Conservation (phyloP, 768 basidiomycete species). For the Phylloporus rhodoxanthus region DNA sequence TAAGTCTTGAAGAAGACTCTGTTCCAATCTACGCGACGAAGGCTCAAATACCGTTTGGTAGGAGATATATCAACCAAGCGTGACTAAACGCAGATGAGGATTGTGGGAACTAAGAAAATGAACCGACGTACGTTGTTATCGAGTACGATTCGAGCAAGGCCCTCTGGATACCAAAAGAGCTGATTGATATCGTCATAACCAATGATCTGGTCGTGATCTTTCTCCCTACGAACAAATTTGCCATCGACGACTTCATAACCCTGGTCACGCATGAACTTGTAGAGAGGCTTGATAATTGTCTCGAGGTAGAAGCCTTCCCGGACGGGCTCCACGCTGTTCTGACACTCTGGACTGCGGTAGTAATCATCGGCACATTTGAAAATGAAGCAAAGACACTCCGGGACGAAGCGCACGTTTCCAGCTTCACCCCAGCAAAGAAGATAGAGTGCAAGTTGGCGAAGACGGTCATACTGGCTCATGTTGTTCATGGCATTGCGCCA, state of each 20-base stretch:
- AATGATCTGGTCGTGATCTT: constrained; percentile 91
- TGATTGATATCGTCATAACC: constrained; percentile 99
- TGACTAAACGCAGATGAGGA: constrained; percentile 45
- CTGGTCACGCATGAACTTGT: constrained; percentile 94
- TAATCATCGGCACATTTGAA: constrained; percentile 99
- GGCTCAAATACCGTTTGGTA: constrained; percentile 87
- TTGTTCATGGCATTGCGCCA: constrained; percentile 99
- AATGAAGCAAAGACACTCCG: constrained; percentile 97
- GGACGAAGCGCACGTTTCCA: constrained; percentile 94
- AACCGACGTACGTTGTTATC: constrained; percentile 63
- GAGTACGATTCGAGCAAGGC: constrained; percentile 86
- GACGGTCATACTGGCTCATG: constrained; percentile 98
- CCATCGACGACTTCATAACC: constrained; percentile 94
- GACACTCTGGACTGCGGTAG: constrained; percentile 96
- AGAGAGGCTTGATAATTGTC: constrained; percentile 88
- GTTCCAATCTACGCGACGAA: constrained; percentile 90
- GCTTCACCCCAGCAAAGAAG: constrained; percentile 98
- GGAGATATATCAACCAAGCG: constrained; percentile 90
- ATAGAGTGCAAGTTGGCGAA: constrained; percentile 93
- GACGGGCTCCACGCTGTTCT: constrained; percentile 87
- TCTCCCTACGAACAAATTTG: constrained; percentile 90
- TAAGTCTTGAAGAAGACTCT: constrained; percentile 99
- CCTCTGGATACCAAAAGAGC: constrained; percentile 99
- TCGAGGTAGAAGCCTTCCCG: constrained; percentile 92
- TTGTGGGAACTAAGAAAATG: neutral